Evolutionary conservation across 805 yeast genomes (phyloP), one percentile per base, ranked within the genome.

Genomic region (Blastobotrys chiropterorum): DNA sequence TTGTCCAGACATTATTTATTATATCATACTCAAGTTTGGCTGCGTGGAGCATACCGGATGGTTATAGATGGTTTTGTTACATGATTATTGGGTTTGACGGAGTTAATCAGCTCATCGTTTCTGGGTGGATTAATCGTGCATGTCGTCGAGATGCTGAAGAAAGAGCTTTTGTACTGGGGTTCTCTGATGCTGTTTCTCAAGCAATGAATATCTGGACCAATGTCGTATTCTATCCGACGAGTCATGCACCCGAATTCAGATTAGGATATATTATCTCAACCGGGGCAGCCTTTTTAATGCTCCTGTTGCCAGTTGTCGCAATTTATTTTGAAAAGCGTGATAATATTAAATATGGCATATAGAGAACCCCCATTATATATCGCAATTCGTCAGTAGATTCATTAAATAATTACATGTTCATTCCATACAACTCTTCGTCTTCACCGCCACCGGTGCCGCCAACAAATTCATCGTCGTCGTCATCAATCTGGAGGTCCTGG

Each of bases 141-240:
- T 63, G 70, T 42, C 53, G 66, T 3, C 46, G 62, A 14, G 68
- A 65, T 43, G 64, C 67, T 11, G 68, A 68, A 44, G 70, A 67
- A 55, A 59, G 71, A 5, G 71, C 71, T 1, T 56, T 67, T 45
- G 67, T 67, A 7, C 55, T 65, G 38, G 71, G 68, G 1, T 64
- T 55, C 47, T 63, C 67, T 44, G 69, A 67, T 49, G 68, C 70
- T 8, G 62, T 67, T 2, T 73, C 77, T 6, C 75, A 73, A 50
- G 74, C 75, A 7, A 70, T 72, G 64, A 73, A 72, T 50, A 69
- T 73, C 47, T 74, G 77, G 73, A 73, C 77, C 11, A 73, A 72
- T 53, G 71, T 73, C 51, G 77, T 64, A 2, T 71, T 72, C 52
- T 73, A 62, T 55, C 76, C 77, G 6, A 72, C 77, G 0, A 59